Conservation (phyloP, 1,139 yeast genomes). For the Barnettozyma hawaiiensis region DNA sequence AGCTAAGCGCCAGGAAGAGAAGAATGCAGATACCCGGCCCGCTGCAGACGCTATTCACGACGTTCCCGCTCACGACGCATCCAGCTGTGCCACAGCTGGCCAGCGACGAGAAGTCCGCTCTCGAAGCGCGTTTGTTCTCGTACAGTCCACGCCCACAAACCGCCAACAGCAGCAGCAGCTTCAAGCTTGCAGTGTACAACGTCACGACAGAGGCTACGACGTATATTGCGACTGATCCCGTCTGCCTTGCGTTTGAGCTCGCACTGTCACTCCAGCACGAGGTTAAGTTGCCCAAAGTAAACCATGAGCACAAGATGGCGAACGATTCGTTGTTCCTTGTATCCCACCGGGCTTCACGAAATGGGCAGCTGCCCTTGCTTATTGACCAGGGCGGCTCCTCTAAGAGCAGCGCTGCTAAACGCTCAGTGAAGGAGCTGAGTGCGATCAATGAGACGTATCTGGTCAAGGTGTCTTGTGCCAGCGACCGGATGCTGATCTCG, state of each 20-base stretch:
- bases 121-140: slow-evolving; percentile 18
- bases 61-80: slow-evolving; percentile 41
- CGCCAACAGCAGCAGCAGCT: slow-evolving; percentile 3
- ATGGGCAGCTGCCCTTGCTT: slow-evolving; percentile 13
- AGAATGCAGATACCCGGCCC: slow-evolving; percentile 35
- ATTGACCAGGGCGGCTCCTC: neutral
- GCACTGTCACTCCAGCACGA: slow-evolving; percentile 17
- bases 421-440: slow-evolving; percentile 14
- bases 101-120: slow-evolving; percentile 17
- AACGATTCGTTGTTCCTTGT: slow-evolving; percentile 21
- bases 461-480: slow-evolving; percentile 15
- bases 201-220: slow-evolving; percentile 13
- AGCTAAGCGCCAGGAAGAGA: neutral
- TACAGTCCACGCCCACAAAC: slow-evolving; percentile 11
- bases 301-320: slow-evolving; percentile 16
- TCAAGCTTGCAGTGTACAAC: slow-evolving; percentile 24
- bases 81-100: slow-evolving; percentile 29
- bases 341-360: slow-evolving; percentile 17
- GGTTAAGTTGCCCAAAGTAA: slow-evolving; percentile 19
- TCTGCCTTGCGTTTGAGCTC: slow-evolving; percentile 20
- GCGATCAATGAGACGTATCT: slow-evolving; percentile 17
- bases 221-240: slow-evolving; percentile 23
- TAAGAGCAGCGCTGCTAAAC: slow-evolving; percentile 8
- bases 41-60: slow-evolving; percentile 40
- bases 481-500: slow-evolving; percentile 23